A percentile compares a stretch with the other conserved stretches of the same genome.
Conservation (phyloP, 257 asterid species). For the Knoxia roxburghii region DNA sequence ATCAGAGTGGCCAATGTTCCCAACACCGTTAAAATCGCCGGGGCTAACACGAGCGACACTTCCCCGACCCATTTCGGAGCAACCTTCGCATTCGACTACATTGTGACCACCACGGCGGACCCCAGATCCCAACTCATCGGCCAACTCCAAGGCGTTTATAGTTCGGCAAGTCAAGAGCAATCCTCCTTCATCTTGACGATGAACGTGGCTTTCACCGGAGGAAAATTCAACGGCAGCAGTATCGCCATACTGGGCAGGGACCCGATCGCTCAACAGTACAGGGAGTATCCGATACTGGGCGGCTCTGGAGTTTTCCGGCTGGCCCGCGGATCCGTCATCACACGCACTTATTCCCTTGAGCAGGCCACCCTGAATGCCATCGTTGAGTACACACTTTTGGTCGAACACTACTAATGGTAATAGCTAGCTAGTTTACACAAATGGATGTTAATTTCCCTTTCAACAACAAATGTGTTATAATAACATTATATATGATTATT, state of each 20-base stretch:
- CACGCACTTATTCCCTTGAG: neutral
- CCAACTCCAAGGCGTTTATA: neutral
- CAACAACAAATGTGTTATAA: no score
- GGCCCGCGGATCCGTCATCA: slow-evolving; percentile 6
- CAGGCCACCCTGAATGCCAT: slow-evolving; percentile 27
- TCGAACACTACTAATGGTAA: slow-evolving; percentile 23
- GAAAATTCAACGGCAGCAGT: neutral
- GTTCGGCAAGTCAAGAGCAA: neutral
- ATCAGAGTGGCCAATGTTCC: slow-evolving; percentile 44
- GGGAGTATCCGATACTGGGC: neutral
- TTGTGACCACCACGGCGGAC: slow-evolving; percentile 50
- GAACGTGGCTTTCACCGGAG: neutral
- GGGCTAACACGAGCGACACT: slow-evolving; percentile 20
- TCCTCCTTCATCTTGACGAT: neutral
- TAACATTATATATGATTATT: no score
- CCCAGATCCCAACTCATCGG: slow-evolving; percentile 4
- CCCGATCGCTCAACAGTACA: neutral
- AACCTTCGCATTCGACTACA: slow-evolving; percentile 43
- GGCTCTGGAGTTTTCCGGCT: neutral
- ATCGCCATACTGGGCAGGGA: neutral
- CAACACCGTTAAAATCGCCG: slow-evolving; percentile 37
- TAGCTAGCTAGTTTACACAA: no score
- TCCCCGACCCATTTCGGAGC: slow-evolving; percentile 37
- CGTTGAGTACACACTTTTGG: slow-evolving; percentile 34
- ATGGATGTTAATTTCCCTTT: no score